Evolutionary conservation across 2,329 filamentous ascomycete genomes (phyloP), one percentile per base, ranked within the genome.

Genomic region (Colletotrichum sp.): DNA sequence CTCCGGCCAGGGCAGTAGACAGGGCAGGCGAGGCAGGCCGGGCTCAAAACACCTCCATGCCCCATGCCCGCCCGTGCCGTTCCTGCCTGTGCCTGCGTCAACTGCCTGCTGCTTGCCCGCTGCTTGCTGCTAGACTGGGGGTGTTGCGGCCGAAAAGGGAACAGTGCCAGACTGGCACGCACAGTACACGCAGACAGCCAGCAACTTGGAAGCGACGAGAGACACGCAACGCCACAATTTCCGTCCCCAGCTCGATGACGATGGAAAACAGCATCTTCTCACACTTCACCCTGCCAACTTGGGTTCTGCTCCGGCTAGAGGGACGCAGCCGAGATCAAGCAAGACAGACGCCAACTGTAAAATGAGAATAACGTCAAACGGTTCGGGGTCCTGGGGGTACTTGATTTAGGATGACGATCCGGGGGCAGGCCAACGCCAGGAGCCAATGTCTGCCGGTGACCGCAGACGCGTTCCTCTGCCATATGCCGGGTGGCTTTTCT

Each of bases 211-310:
- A 34, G 59, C 30, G 29, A n/a, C 52, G 30, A 69, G 55, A 76
- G 70, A 76, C 73, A 76, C 59, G 73, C 63, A 59, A 72, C 63
- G 73, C 73, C 73, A 76, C 70, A 69, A 73, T 76, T 71, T 76
- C 73, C 73, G 73, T 76, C 73, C 70, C 73, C 73, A 64, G 73
- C 36, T 73, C 57, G 57, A 73, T 76, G 73, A 76, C 73, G 73
- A 76, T 73, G 69, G 34, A 57, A 57, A 73, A 61, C 73, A 57
- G 69, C 57, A 12, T 19, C n/a, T 64, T 67, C 27, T 15, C 64
- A 36, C 44, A 63, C 25, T 39, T 39, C 59, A 29, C 57, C 73
- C 69, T 75, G 70, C 55, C 70, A 69, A 73, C 70, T 49, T 22
- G 8, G 44, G 52, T 6, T 5, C 55, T 72, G 30, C 61, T 19